Conservation (phyloP, 495 filamentous ascomycete species). For the Penicillium nucicola region DNA sequence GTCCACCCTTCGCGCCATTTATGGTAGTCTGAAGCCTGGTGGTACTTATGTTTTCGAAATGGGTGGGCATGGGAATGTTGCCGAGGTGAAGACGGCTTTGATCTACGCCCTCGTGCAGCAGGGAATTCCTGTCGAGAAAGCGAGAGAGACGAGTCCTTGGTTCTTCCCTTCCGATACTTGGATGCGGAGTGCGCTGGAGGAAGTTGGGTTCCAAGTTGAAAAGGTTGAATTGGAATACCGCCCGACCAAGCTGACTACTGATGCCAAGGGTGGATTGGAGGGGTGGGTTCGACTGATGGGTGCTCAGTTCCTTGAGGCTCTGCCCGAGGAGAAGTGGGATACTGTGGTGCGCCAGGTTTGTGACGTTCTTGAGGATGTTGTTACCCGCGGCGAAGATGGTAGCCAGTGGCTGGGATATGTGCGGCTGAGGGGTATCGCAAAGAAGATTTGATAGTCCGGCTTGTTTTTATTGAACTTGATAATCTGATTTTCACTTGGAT, state of each 20-base stretch:
- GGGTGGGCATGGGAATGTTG: slow-evolving; percentile 69
- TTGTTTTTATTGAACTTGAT: background rate
- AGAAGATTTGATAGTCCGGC: background rate
- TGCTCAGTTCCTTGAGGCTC: slow-evolving; percentile 50
- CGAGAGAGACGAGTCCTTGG: slow-evolving; percentile 59
- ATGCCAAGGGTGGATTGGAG: slow-evolving; percentile 47
- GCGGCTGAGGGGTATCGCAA: slow-evolving; percentile 48
- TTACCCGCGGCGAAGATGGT: slow-evolving; percentile 50
- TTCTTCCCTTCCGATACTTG: slow-evolving; percentile 66
- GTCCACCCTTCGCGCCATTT: slow-evolving; percentile 42
- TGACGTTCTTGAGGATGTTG: slow-evolving; percentile 58
- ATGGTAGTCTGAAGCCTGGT: slow-evolving; percentile 49
- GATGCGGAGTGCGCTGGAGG: slow-evolving; percentile 50
- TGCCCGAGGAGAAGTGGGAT: slow-evolving; percentile 52
- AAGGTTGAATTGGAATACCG: slow-evolving; percentile 61
- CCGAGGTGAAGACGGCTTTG: slow-evolving; percentile 60
- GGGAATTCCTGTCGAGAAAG: slow-evolving; percentile 47
- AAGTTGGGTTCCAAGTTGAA: slow-evolving; percentile 58
- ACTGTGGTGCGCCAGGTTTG: slow-evolving; percentile 53
- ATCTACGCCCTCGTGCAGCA: slow-evolving; percentile 49
- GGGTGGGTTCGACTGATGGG: slow-evolving; percentile 73
- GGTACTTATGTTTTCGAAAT: slow-evolving; percentile 69
- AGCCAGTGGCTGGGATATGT: slow-evolving; percentile 67
- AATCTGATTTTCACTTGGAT: background rate
- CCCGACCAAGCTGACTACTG: slow-evolving; percentile 56